Base-by-base conservation (phyloP, 352 stramenopile species). In the Phytopythium chamaehyphon region DNA sequence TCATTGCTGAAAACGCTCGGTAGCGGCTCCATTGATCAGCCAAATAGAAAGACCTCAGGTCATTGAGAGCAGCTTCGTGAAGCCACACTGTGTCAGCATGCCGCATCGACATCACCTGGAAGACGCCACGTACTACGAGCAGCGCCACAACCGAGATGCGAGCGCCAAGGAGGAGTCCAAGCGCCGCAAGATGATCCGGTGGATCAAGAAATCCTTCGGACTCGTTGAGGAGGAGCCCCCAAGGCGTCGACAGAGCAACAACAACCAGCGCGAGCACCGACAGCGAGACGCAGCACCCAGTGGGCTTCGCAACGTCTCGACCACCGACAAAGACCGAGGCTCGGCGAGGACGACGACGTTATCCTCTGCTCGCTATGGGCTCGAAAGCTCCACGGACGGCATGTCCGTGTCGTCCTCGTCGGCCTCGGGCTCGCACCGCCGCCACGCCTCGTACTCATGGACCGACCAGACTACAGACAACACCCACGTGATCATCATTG, bases 111-210 rank as follows among this genome's bases (percentile, higher is more conserved):
- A 57, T 14, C 38, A 47, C 19, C 36, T 31, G 18, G 47, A 44
- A 8, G 38, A 58, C 2, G 43, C 55, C 0, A 22, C 23, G 5
- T 62, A 76, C 50, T 83, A 70, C 26, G 72, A 80, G 23, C 72
- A 80, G 47, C 66, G 64, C 5, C 47, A 61, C 16, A 63, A 59
- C 9, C 57, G 54, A 21, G 69, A 82, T 37, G 55, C 58, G 6
- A 57, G 62, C 19, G 37, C 57, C 23, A 42, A 53, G 14, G 65
- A 83, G 45, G 75, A 83, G 39, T 73, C 64, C 51, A 86, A 75
- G 61, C 75, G 75, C 10, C 72, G 75, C 14, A 64, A 65, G 21
- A 72, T 86, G 62, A 70, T 86, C 55, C 73, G 73, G 33, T 86
- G 75, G 75, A 73, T 86, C 61, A 82, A 78, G 36, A 66, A 63